phyloP scores from a whole-genome alignment of 1,284 basidiomycete species.

The Leccinum glutinopallens region DNA sequence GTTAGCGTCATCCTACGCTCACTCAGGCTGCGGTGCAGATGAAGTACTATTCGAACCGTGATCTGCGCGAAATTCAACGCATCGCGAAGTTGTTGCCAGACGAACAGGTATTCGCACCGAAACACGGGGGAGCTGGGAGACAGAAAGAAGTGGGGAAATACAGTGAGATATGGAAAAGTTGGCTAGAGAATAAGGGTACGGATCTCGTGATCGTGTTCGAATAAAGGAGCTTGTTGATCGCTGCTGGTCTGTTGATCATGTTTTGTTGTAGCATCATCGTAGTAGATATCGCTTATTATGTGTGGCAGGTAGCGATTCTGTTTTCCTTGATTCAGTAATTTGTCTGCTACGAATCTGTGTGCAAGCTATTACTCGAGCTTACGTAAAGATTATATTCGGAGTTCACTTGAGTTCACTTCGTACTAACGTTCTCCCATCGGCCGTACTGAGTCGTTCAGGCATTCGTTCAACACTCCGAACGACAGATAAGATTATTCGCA shows the following conservation, averaged over 20 bases:
- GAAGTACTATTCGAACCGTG: conserved; percentile 38
- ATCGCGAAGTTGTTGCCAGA: conserved; percentile 40
- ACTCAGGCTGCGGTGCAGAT: conserved; percentile 34
- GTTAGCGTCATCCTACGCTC: conserved; percentile 39
- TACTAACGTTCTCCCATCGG: neutral
- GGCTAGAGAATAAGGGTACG: conserved; percentile 33
- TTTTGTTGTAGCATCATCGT: neutral
- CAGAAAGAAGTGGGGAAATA: conserved; percentile 28
- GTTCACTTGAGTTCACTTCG: no score
- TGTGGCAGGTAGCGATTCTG: neutral
- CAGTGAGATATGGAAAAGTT: conserved; percentile 37
- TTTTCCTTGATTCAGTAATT: neutral
- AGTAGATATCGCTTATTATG: neutral
- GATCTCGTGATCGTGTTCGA: conserved; percentile 32
- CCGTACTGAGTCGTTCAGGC: neutral
- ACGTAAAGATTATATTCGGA: neutral
- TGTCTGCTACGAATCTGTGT: no score
- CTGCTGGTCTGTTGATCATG: neutral
- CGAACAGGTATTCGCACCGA: conserved; percentile 31
- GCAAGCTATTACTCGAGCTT: no score
- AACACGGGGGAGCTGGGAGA: neutral
- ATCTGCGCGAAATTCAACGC: conserved; percentile 41
- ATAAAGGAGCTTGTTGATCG: conserved; percentile 7
- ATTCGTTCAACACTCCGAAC: neutral
- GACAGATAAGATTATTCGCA: neutral